Evolutionary conservation across 257 asterid genomes (phyloP), one percentile per base, ranked within the genome.

Genomic region (Perilla frutescens): DNA sequence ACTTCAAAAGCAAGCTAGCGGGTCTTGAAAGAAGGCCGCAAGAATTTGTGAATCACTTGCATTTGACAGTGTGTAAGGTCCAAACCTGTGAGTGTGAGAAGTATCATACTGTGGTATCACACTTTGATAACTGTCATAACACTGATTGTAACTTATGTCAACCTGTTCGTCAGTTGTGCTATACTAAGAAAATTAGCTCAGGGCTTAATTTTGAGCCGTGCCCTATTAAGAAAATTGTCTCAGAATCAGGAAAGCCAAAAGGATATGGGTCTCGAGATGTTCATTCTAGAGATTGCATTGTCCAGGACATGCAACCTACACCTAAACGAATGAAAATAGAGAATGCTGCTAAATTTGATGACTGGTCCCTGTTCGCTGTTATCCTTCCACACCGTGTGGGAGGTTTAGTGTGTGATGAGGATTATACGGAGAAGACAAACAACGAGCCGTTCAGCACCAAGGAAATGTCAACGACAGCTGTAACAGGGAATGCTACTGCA

Each of bases 241-340:
- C 80, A 55, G 86, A 50, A 61, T 71, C 73, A 26, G 86, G 54
- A 74, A 62, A 70, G 44, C 57, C 64, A 1, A 74, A 67, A 41
- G 68, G 45, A 47, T 51, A 62, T 62, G 41, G 71, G 47, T 67
- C 77, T 68, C 57, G 71, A 48, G 58, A 68, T 62, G 29, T 71
- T 70, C 73, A 54, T 55, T 32, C 66, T 54, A 63, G 73, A 56
- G 79, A 73, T 60, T 64, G 51, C 49, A 58, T 47, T 50, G 32
- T 48, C 68, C 83, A 76, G 66, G 84, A 64, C 62, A 13, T 2
- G 59, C 70, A 68, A 66, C 85, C 84, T 55, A 65, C 80, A 48
- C 70, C 63, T 8, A 85, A 87, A 80, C 84, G 90, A 66, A 60
- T 57, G 76, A 87, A 76, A 79, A 62, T 62, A 62, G 84, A 77